Percentiles rank a stretch among this genome's conserved stretches.
phyloP scores from a whole-genome alignment of 306 rosid genomes.

The Clitoria ternatea region DNA sequence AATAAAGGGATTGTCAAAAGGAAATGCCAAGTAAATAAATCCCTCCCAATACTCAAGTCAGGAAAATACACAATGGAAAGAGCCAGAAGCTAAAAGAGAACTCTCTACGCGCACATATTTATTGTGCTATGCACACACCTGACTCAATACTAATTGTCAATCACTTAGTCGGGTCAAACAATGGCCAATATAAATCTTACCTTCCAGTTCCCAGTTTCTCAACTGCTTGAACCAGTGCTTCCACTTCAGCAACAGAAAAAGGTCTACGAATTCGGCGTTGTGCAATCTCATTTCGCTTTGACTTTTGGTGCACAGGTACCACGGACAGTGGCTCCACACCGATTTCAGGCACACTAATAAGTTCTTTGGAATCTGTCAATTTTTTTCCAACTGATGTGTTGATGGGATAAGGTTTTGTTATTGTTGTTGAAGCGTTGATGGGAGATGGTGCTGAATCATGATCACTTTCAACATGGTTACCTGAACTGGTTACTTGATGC shows the following conservation, averaged over 20 bases:
- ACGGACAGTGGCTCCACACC: conserved; percentile 46
- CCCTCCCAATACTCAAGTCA: not conserved
- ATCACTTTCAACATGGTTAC: conserved; percentile 56
- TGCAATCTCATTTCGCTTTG: conserved; percentile 60
- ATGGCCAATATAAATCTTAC: conserved; percentile 29
- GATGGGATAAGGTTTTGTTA: conserved; percentile 60
- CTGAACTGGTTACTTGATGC: conserved; percentile 39
- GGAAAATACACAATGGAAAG: not conserved
- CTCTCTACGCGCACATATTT: not conserved
- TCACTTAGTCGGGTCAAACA: not conserved
- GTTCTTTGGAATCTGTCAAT: conserved; percentile 51
- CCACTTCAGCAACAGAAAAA: conserved; percentile 87
- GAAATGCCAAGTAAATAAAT: not conserved
- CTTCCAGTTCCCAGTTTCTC: conserved; percentile 97
- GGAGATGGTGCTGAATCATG: conserved; percentile 84
- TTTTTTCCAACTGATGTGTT: conserved; percentile 43
- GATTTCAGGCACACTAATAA: conserved; percentile 58
- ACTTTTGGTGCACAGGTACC: conserved; percentile 53
- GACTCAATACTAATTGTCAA: not conserved
- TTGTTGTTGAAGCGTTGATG: conserved; percentile 34
- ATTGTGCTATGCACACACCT: not conserved
- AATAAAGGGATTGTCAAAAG: not conserved
- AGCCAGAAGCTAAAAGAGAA: not conserved
- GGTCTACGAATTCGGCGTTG: conserved; percentile 94
- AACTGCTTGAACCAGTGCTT: conserved; percentile 91